Evolutionary conservation across 2,329 filamentous ascomycete genomes (phyloP).

Genomic region (Aureobasidium sp.): DNA sequence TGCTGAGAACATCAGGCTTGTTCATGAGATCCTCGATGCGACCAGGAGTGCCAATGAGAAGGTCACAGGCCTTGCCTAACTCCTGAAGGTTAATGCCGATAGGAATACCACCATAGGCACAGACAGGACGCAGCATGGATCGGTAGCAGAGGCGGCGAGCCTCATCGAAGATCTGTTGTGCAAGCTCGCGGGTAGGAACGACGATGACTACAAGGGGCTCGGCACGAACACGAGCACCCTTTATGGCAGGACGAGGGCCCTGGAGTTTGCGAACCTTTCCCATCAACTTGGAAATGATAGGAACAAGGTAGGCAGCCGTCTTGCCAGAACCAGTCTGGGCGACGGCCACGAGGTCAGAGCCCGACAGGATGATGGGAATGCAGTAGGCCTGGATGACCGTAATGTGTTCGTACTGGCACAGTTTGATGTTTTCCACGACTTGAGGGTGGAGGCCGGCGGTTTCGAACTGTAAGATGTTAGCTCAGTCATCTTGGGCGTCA

Average conservation of each 20-base stretch:
- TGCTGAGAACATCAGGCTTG: constrained; percentile 59
- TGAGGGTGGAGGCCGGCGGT: constrained; percentile 78
- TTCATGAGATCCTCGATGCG: constrained; percentile 79
- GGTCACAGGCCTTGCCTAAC: constrained; percentile 76
- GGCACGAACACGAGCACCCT: constrained; percentile 52
- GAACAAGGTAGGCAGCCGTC: constrained; percentile 86
- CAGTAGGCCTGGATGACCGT: constrained; percentile 86
- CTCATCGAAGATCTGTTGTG: constrained; percentile 92
- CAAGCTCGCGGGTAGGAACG: constrained; percentile 80
- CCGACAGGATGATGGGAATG: constrained; percentile 69
- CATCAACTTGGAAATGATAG: constrained; percentile 85
- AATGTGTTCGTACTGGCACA: constrained; percentile 63
- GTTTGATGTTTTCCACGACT: constrained; percentile 68
- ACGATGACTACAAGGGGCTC: constrained; percentile 86
- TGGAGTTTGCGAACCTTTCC: constrained; percentile 87
- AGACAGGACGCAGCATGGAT: constrained; percentile 86
- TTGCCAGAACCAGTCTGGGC: constrained; percentile 97
- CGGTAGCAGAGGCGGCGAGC: constrained; percentile 88
- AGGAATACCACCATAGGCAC: constrained; percentile 79
- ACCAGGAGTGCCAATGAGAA: constrained; percentile 82
- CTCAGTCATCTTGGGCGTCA: neutral
- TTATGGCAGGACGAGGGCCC: constrained; percentile 61
- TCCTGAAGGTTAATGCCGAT: constrained; percentile 62
- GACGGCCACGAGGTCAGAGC: constrained; percentile 77
- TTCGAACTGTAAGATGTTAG: constrained; percentile 52